A percentile compares a stretch with the other conserved stretches of the same genome.
These are phyloP conservation scores for Lunularia cruciata DNA, from an alignment of 225 moss, liverwort and hornwort species.

Conservation along the genomic window DNA sequence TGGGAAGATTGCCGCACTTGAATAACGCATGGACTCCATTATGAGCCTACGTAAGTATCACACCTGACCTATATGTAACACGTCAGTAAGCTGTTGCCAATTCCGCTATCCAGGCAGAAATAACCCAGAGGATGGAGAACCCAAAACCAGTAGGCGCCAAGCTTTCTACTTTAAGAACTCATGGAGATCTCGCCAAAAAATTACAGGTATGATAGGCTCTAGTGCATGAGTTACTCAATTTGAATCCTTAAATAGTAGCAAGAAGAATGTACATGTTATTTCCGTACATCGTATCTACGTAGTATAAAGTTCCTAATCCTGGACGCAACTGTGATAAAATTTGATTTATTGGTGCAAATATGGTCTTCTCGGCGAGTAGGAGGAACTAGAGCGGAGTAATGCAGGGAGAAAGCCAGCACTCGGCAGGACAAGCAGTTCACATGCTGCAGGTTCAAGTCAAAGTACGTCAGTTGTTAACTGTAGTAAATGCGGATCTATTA, in stretches of 20 bases:
- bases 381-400: constrained; percentile 83
- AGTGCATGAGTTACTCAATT: too few relatives aligned
- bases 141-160: constrained; percentile 61
- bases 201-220: constrained; percentile 53
- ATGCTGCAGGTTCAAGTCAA: constrained; percentile 42
- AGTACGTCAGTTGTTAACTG: constrained; percentile 79
- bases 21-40: too few relatives aligned
- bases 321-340: too few relatives aligned
- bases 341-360: too few relatives aligned
- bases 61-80: too few relatives aligned
- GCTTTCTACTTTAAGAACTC: constrained; percentile 66
- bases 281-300: too few relatives aligned
- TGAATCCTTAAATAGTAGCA: too few relatives aligned
- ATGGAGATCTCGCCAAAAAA: constrained; percentile 94
- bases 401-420: constrained; percentile 52
- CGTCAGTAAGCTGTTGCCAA: background rate
- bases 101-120: constrained; percentile 64
- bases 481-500: constrained; percentile 74
- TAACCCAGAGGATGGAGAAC: constrained; percentile 86
- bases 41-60: too few relatives aligned
- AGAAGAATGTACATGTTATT: too few relatives aligned
- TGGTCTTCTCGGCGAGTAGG: constrained; percentile 51
- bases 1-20: too few relatives aligned
- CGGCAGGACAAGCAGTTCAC: constrained; percentile 38
- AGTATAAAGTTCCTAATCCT: too few relatives aligned